Conservation (phyloP, 257 asterid genomes). For the Solanum sparsipilum region DNA sequence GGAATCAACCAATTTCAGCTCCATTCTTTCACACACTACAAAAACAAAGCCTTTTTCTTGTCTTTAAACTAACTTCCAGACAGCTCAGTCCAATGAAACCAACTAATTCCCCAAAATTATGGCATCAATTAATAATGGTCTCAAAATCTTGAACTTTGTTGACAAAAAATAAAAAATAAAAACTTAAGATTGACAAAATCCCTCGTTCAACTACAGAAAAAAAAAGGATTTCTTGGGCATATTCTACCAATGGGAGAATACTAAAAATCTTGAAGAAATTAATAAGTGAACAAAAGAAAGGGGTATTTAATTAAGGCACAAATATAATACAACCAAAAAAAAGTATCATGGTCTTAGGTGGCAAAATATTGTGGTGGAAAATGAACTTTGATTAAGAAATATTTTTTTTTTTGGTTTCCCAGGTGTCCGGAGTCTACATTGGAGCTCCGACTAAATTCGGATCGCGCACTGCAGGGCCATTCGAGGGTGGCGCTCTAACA, state of each 20-base stretch:
- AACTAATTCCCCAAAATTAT: not conserved
- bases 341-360: not conserved
- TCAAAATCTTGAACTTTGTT: not conserved
- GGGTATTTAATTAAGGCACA: not conserved
- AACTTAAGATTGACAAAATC: not conserved
- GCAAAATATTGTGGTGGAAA: conserved; percentile 4
- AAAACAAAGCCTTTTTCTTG: not conserved
- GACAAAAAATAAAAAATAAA: not conserved
- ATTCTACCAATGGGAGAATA: not conserved
- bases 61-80: not conserved
- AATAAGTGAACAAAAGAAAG: not conserved
- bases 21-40: conserved; percentile 21
- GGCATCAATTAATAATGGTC: not conserved
- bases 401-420: not conserved
- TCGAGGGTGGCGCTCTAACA: no score
- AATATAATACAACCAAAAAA: not conserved
- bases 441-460: no score
- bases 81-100: not conserved
- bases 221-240: not conserved
- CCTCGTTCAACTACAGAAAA: not conserved
- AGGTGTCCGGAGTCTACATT: no score
- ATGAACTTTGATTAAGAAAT: not conserved
- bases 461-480: no score
- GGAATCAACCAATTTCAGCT: conserved; percentile 20
- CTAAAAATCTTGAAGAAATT: not conserved